phyloP scores from a whole-genome alignment of 257 asterid species.

The Catharanthus roseus region DNA sequence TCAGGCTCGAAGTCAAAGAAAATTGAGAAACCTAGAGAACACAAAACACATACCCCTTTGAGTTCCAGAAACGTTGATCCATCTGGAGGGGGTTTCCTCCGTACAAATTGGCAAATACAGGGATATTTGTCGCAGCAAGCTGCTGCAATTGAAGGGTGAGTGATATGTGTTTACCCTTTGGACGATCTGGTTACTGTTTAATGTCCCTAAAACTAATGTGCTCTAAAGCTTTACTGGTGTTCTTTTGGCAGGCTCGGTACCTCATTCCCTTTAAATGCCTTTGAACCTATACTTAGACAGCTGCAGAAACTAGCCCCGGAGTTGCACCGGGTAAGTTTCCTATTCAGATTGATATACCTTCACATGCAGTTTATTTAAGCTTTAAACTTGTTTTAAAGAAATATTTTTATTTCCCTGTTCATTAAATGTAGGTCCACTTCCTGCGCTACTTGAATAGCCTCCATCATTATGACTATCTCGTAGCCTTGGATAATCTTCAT shows the following conservation, averaged over 20 bases:
- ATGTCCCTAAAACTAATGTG: not conserved
- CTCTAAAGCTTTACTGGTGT: not conserved
- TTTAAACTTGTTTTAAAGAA: not conserved
- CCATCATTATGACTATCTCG: constrained; percentile 80
- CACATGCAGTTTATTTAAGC: not conserved
- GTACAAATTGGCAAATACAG: constrained; percentile 93
- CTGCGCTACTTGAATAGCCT: constrained; percentile 80
- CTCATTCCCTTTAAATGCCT: constrained; percentile 60
- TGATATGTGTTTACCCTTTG: constrained; percentile 1
- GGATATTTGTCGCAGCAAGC: constrained; percentile 86
- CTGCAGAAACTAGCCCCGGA: constrained; percentile 91
- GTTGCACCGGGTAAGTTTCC: constrained; percentile 65
- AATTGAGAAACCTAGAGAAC: constrained; percentile 34
- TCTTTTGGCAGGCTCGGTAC: constrained; percentile 57
- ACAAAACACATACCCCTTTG: constrained; percentile 32
- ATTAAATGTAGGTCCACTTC: constrained; percentile 72
- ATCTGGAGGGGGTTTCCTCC: constrained; percentile 54
- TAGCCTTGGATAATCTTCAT: constrained; percentile 86
- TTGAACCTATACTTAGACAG: constrained; percentile 63
- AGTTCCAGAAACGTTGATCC: constrained; percentile 30
- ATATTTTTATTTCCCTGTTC: constrained; percentile 23
- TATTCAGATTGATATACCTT: constrained; percentile 9
- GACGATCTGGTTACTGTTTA: not conserved
- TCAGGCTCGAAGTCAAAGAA: constrained; percentile 34
- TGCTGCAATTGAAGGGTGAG: constrained; percentile 68